Evolutionary conservation across 169 alveolate species (phyloP), one percentile per base, ranked within the genome.

Genomic region (Plasmodium ovale): DNA sequence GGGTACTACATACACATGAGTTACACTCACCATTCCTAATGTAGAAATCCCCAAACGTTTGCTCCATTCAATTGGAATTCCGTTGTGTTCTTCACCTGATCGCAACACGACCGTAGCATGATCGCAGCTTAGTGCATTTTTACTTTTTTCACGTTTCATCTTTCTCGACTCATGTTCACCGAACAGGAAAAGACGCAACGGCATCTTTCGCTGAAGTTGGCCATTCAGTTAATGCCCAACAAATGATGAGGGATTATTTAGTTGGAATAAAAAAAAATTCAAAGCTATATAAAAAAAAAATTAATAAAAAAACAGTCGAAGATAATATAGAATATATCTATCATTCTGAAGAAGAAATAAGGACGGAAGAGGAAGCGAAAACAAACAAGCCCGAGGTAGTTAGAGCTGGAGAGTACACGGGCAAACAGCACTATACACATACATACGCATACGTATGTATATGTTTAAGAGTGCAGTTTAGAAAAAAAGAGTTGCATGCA

Each of bases 101-200:
- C 21, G 31, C 7, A 16, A n/a, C n/a, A n/a, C n/a, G n/a, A n/a
- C n/a, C n/a, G n/a, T n/a, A n/a, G n/a, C n/a, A n/a, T n/a, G n/a
- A n/a, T n/a, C n/a, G n/a, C n/a, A n/a, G n/a, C 9, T 54, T 7
- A 54, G 9, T 54, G 9, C 21, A 19, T 21, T 53, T 14, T 53
- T 1, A 53, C 25, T 0, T 53, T 12, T 14, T 16, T n/a, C n/a
- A n/a, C n/a, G n/a, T 37, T 16, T 31, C 16, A 4, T 31, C 0
- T 67, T 67, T 9, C 9, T 37, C 56, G 14, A 16, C 23, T 64
- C 19, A 72, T 27, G 6, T 21, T 72, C 62, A 10, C 33, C 49
- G 25, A 42, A 35, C 59, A 87, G 92, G 92, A 29, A 53, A 64
- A n/a, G 92, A 87, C 62, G 73, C 92, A 37, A 87, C 92, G n/a